Conservation (phyloP, 352 stramenopile genomes). For the Phytophthora litchii region DNA sequence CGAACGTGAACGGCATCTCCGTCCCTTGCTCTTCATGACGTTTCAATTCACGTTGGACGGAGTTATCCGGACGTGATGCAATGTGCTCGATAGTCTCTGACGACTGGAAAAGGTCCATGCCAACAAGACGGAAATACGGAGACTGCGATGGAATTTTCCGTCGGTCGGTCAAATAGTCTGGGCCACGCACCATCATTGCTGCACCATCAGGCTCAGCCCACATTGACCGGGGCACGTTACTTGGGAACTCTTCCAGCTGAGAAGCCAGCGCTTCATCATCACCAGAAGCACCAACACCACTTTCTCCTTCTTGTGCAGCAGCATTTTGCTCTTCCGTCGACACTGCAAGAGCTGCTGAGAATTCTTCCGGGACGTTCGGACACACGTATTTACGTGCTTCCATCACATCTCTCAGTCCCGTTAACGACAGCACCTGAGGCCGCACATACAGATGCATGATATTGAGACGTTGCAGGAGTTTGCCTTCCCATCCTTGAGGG, state of each 20-base stretch:
- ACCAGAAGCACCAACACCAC: conserved; percentile 15
- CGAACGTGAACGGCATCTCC: conserved; percentile 80
- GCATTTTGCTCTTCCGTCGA: conserved; percentile 37
- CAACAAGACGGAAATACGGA: conserved; percentile 69
- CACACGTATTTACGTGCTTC: conserved; percentile 79
- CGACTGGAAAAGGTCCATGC: conserved; percentile 68
- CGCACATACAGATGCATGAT: conserved; percentile 61
- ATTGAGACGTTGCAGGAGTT: conserved; percentile 65
- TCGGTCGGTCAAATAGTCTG: conserved; percentile 70
- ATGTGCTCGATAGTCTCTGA: conserved; percentile 66
- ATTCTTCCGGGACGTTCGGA: conserved; percentile 68
- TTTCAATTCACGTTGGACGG: conserved; percentile 64
- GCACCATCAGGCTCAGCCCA: conserved; percentile 68
- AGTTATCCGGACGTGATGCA: conserved; percentile 58
- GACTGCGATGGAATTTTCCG: conserved; percentile 77
- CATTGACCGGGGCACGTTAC: conserved; percentile 67
- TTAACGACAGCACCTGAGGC: conserved; percentile 63
- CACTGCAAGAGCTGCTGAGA: conserved; percentile 47
- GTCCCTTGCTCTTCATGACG: conserved; percentile 63
- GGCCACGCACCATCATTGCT: conserved; percentile 75
- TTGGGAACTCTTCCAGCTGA: conserved; percentile 51
- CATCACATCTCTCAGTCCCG: conserved; percentile 71
- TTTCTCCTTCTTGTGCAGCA: conserved; percentile 17
- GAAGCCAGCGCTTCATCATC: conserved; percentile 27
- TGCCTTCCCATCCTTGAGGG: conserved; percentile 67